Conservation (phyloP, 441 rosid genomes). For the Eutrema salsugineum region DNA sequence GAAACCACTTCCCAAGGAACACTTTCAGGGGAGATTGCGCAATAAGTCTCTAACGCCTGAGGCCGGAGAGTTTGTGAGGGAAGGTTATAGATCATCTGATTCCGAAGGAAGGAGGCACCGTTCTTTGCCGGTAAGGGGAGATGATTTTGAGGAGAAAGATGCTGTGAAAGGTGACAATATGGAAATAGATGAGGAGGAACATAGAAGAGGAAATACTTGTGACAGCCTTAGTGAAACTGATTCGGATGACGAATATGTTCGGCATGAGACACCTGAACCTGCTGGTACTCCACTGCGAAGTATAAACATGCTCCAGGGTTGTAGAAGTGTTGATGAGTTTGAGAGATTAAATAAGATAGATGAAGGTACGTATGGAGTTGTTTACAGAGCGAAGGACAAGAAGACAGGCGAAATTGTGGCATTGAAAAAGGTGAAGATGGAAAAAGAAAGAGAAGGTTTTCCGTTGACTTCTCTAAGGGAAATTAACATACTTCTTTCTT, state of each 20-base stretch:
- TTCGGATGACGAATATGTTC: slow-evolving; percentile 51
- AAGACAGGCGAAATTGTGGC: slow-evolving; percentile 97
- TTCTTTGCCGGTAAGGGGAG: slow-evolving; percentile 53
- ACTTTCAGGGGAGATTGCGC: slow-evolving; percentile 35
- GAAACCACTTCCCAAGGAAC: slow-evolving; percentile 40
- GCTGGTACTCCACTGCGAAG: slow-evolving; percentile 66
- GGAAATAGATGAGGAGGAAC: slow-evolving; percentile 59
- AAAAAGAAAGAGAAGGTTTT: slow-evolving; percentile 99
- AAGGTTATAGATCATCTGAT: slow-evolving; percentile 59
- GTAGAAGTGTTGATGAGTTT: slow-evolving; percentile 98
- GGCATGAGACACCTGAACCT: slow-evolving; percentile 53
- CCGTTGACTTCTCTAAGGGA: slow-evolving; percentile 95
- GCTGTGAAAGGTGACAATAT: slow-evolving; percentile 62
- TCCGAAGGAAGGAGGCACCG: slow-evolving; percentile 53
- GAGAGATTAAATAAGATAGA: slow-evolving; percentile 98
- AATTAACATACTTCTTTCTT: slow-evolving; percentile 94
- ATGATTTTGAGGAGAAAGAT: slow-evolving; percentile 45
- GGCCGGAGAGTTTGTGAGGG: slow-evolving; percentile 51
- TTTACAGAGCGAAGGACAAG: slow-evolving; percentile 92
- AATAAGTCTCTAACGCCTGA: slow-evolving; percentile 67
- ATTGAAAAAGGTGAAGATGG: slow-evolving; percentile 99
- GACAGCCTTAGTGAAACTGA: slow-evolving; percentile 41
- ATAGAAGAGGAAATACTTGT: slow-evolving; percentile 31
- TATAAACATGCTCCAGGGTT: slow-evolving; percentile 94
- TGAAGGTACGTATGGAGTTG: slow-evolving; percentile 99